A percentile compares a stretch with the other conserved stretches of the same genome.
Conservation (phyloP, 2,329 filamentous ascomycete genomes). For the Aspergillus japonicus region DNA sequence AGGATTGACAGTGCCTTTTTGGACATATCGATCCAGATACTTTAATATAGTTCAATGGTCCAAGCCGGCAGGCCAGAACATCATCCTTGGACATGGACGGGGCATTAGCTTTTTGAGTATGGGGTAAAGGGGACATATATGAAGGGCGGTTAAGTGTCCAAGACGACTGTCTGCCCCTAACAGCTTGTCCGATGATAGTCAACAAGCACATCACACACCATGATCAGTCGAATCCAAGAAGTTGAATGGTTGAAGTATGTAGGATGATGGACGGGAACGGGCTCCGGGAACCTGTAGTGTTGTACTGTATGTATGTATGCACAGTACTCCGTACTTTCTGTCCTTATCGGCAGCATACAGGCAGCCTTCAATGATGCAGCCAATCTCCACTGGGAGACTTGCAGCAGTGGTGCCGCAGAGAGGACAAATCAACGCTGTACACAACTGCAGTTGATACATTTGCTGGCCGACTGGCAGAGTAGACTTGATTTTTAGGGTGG, state of each 20-base stretch:
- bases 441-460: conserved; percentile 15
- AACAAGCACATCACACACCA: conserved; percentile 4
- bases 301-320: neutral
- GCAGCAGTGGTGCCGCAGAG: conserved; percentile 16
- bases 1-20: conserved; percentile 18
- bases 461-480: neutral
- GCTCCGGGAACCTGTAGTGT: too few relatives aligned
- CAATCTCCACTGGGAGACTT: conserved; percentile 17
- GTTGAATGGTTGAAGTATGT: neutral
- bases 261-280: neutral
- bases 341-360: conserved; percentile 20
- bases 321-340: conserved; percentile 16
- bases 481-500: neutral
- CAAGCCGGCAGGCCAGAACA: neutral
- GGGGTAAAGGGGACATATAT: conserved; percentile 6
- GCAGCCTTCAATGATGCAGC: neutral
- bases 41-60: conserved; percentile 17
- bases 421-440: conserved; percentile 22
- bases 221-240: neutral
- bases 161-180: neutral
- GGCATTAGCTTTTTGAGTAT: neutral
- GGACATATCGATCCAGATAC: conserved; percentile 15
- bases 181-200: neutral
- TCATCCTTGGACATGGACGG: neutral
- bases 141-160: neutral